Base-by-base conservation (phyloP, 208 protist genomes). In the Leishmania guyanensis region DNA sequence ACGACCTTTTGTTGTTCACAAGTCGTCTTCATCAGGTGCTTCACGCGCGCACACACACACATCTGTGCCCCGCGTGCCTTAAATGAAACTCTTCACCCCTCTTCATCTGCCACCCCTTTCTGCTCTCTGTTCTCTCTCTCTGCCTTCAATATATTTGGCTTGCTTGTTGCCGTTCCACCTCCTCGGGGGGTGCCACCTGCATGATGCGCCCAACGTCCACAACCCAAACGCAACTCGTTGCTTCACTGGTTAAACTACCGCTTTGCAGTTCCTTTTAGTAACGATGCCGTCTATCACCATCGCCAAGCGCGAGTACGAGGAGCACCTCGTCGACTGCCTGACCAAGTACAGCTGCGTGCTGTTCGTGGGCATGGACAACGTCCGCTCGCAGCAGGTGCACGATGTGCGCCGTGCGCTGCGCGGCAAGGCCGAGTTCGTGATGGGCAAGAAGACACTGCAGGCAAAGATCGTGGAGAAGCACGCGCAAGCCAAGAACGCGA, bases 381-480 rank as follows among this genome's bases (percentile, higher is more conserved):
- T 99, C 51, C 96, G 98, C 80, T 99, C 99, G 75, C 94, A 96
- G 84, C 98, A 99, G 94, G 89, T 99, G 77, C 95, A 99, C 84
- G 86, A 98, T 62, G 99, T 99, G 86, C 95, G 99, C 84, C 83
- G 82, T 71, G 90, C 95, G 54, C 95, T 99, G 78, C 95, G 99
- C 79, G 98, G 98, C 65, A 96, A 98, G 89, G 99, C 92, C 77
- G 93, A 95, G 75, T 83, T 99, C 66, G 80, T 99, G 79, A 99
- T 99, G 94, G 99, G 99, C 72, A 99, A 99, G 96, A 99, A 99
- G 91, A 99, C 99, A 68, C 93, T 99, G 76, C 98, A 99, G 83
- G 97, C 97, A 79, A 99, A 99, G 89, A 96, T 96, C 82, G 92
- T 99, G 56, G 82, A 96, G 79, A 94, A 92, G 69, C 84, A 93